These are phyloP conservation scores for Elsinoe australis DNA, from an alignment of 2,329 filamentous ascomycete species.

Conservation along the genomic window DNA sequence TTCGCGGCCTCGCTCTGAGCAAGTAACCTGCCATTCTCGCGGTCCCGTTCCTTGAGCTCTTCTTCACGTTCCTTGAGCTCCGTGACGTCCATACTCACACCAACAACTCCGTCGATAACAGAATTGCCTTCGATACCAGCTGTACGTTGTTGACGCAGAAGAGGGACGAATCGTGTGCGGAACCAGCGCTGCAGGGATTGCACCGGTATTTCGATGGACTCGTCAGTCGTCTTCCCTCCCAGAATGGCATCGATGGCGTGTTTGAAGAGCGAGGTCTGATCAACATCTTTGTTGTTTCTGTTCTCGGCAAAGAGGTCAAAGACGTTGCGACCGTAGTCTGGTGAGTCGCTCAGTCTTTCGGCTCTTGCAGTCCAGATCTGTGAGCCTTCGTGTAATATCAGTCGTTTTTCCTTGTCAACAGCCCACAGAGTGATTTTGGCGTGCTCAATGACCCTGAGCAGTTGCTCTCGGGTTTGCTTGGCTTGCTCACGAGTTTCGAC, in stretches of 20 bases:
- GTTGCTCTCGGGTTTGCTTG: conserved; percentile 59
- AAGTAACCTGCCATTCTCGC: conserved; percentile 60
- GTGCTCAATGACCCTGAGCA: conserved; percentile 65
- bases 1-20: conserved; percentile 72
- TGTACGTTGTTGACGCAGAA: conserved; percentile 50
- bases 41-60: conserved; percentile 54
- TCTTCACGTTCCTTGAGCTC: conserved; percentile 59
- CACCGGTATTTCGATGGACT: conserved; percentile 55
- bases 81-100: conserved; percentile 72
- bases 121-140: conserved; percentile 45
- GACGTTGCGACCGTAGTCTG: conserved; percentile 41
- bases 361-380: conserved; percentile 36
- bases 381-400: conserved; percentile 65
- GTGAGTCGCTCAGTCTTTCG: conserved; percentile 4
- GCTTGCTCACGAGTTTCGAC: conserved; percentile 61
- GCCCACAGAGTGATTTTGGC: conserved; percentile 70
- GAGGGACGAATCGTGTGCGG: conserved; percentile 62
- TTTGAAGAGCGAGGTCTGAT: conserved; percentile 39
- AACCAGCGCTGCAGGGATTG: conserved; percentile 58
- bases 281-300: conserved; percentile 19
- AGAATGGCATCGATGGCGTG: conserved; percentile 58
- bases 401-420: conserved; percentile 52
- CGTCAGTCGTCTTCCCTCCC: conserved; percentile 51
- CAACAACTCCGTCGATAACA: conserved; percentile 63
- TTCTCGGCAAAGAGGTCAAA: conserved; percentile 51